Evolutionary conservation across 2,329 filamentous ascomycete species (phyloP).

Genomic region (Cercospora sesami): DNA sequence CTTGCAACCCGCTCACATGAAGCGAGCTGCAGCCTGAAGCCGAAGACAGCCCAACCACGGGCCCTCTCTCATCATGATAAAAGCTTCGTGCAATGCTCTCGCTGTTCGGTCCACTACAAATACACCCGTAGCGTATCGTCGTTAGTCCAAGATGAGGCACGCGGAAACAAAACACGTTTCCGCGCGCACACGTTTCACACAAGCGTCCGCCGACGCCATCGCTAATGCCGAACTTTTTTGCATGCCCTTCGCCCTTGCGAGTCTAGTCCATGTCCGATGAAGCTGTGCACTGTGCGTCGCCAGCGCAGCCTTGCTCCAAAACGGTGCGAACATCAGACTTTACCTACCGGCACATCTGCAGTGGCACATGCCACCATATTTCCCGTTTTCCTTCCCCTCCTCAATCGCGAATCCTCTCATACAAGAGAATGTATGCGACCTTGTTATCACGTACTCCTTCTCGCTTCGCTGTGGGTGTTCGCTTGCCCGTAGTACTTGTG

Average conservation of each 20-base stretch:
- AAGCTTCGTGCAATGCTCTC: neutral
- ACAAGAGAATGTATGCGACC: slow-evolving; percentile 95
- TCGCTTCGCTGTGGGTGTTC: slow-evolving; percentile 53
- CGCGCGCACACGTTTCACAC: slow-evolving; percentile 5
- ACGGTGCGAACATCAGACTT: neutral
- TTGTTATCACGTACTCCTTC: slow-evolving; percentile 79
- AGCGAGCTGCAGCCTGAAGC: neutral
- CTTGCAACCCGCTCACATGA: neutral
- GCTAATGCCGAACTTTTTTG: slow-evolving; percentile 16
- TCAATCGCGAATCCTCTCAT: slow-evolving; percentile 56
- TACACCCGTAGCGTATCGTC: slow-evolving; percentile 22
- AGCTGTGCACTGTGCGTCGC: neutral
- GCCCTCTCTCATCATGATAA: neutral
- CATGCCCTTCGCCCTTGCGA: neutral
- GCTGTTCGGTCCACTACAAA: slow-evolving; percentile 18
- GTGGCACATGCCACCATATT: neutral
- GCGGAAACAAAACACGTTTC: neutral
- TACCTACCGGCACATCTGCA: neutral
- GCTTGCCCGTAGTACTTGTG: slow-evolving; percentile 49
- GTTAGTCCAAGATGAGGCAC: slow-evolving; percentile 7
- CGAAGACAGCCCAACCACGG: neutral
- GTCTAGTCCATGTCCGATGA: neutral
- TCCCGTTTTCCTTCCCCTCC: neutral
- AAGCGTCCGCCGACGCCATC: slow-evolving; percentile 13
- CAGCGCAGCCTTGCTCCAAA: neutral